These are phyloP conservation scores for Cyberlindnera xishuangbannaensis DNA, from an alignment of 805 yeast species.

Conservation along the genomic window DNA sequence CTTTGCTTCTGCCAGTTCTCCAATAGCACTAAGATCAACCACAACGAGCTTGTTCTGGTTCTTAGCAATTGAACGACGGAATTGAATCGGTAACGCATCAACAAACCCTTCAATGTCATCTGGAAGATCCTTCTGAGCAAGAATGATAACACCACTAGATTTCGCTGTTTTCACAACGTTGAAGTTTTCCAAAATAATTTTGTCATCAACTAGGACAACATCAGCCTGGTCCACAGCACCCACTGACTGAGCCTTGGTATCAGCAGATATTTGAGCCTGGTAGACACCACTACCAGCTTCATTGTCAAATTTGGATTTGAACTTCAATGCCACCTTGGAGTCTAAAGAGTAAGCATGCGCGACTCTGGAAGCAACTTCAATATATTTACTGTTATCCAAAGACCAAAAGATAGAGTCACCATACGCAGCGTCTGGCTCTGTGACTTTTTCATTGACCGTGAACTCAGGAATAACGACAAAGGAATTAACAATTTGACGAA, in stretches of 20 bases:
- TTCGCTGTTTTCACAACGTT: constrained; percentile 60
- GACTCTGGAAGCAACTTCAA: constrained; percentile 54
- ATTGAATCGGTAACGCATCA: constrained; percentile 47
- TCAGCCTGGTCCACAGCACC: constrained; percentile 52
- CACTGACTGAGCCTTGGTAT: constrained; percentile 6
- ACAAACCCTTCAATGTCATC: constrained; percentile 38
- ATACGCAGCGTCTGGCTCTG: background rate
- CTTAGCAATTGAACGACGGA: constrained; percentile 47
- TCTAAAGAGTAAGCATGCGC: constrained; percentile 68
- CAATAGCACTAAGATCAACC: constrained; percentile 57
- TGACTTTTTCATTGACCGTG: too few species aligned
- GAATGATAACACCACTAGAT: constrained; percentile 49
- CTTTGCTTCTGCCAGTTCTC: constrained; percentile 62
- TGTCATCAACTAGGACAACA: constrained; percentile 57
- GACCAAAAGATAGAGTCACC: constrained; percentile 55
- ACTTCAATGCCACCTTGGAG: constrained; percentile 43
- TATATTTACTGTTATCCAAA: constrained; percentile 52
- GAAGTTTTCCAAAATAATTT: constrained; percentile 45
- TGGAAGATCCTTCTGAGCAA: constrained; percentile 32
- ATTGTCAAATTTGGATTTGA: constrained; percentile 69
- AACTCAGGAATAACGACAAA: constrained; percentile 29
- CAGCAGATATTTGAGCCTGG: constrained; percentile 47
- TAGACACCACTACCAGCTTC: constrained; percentile 65
- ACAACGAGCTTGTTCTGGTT: constrained; percentile 49
- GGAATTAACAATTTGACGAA: constrained; percentile 41